Conservation (phyloP, 768 basidiomycete species). For the Suillus clintonianus region DNA sequence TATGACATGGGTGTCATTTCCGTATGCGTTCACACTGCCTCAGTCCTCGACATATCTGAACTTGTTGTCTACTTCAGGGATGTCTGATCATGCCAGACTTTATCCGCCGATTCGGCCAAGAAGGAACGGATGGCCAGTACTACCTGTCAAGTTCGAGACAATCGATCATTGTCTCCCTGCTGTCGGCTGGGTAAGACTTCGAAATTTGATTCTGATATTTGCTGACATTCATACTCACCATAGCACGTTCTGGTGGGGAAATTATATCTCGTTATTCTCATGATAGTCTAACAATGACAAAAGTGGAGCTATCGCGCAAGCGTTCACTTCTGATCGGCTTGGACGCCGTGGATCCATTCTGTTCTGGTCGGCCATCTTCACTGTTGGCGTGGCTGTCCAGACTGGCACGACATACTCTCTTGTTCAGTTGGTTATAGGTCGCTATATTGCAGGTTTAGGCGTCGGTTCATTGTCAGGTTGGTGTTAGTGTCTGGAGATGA, state of each 20-base stretch:
- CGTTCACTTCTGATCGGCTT: constrained; percentile 72
- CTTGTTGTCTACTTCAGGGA: constrained; percentile 43
- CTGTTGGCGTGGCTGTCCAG: constrained; percentile 66
- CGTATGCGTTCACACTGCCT: constrained; percentile 34
- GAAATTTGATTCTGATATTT: background rate
- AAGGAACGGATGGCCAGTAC: constrained; percentile 45
- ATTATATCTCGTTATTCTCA: background rate
- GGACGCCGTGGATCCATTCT: constrained; percentile 75
- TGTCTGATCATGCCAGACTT: constrained; percentile 83
- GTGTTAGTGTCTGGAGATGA: constrained; percentile 7
- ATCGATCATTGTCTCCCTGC: constrained; percentile 76
- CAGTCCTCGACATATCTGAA: constrained; percentile 1
- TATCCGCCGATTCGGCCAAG: constrained; percentile 63
- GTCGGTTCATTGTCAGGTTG: constrained; percentile 75
- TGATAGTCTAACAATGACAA: constrained; percentile 5
- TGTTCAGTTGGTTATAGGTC: constrained; percentile 70
- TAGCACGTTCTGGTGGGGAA: constrained; percentile 54
- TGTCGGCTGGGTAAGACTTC: constrained; percentile 63
- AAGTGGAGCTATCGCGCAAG: constrained; percentile 67
- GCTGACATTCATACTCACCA: background rate
- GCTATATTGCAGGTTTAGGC: constrained; percentile 74
- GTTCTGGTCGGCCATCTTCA: constrained; percentile 76
- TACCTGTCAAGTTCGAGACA: constrained; percentile 64
- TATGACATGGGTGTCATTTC: constrained; percentile 82
- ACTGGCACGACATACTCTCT: constrained; percentile 63